Evolutionary conservation across 768 basidiomycete genomes (phyloP).

Genomic region (Phanerochaete carnosa): DNA sequence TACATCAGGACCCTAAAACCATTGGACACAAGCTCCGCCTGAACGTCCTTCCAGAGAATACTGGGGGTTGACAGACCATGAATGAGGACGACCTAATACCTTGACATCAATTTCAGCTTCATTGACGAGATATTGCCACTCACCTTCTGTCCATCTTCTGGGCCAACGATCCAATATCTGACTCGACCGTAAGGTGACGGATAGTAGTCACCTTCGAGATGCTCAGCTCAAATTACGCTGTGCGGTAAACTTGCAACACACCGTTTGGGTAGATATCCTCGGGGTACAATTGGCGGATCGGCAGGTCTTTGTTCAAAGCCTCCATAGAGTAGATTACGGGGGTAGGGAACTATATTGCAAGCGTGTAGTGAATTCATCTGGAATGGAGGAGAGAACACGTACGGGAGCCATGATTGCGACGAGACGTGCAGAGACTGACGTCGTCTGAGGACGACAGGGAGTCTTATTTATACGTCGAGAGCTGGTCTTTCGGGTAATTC

Average conservation of each 20-base stretch:
- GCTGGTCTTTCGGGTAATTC: neutral
- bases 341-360: conserved; percentile 16
- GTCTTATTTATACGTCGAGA: neutral
- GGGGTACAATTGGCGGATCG: conserved; percentile 26
- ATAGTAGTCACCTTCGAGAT: conserved; percentile 57
- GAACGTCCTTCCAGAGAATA: conserved; percentile 71
- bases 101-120: neutral
- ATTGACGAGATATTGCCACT: neutral
- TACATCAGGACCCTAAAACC: conserved; percentile 76
- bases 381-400: neutral
- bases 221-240: neutral
- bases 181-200: conserved; percentile 55
- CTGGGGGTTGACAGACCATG: conserved; percentile 76
- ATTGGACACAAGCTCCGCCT: conserved; percentile 52
- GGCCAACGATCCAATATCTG: conserved; percentile 76
- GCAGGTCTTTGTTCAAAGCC: conserved; percentile 16
- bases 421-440: neutral
- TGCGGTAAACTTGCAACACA: neutral
- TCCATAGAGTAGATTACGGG: conserved; percentile 24
- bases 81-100: conserved; percentile 60
- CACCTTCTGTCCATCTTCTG: conserved; percentile 66
- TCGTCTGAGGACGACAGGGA: neutral
- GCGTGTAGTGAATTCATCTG: neutral
- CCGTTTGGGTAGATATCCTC: conserved; percentile 29
- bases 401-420: neutral